Evolutionary conservation across 768 basidiomycete species (phyloP).

Genomic region (Kwoniella pini): DNA sequence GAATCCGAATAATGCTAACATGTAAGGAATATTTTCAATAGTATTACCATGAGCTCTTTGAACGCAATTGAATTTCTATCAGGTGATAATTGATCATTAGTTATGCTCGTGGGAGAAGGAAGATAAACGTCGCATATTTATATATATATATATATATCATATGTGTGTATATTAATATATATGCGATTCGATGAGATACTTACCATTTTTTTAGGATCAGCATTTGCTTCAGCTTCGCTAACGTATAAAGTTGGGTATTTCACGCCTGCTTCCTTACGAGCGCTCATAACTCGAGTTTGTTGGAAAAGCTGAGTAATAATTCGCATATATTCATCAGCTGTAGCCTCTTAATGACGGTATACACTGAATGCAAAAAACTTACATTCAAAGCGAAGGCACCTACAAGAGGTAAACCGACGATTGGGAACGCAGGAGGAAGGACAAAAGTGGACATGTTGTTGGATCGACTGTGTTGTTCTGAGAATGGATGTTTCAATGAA

Average conservation of each 20-base stretch:
- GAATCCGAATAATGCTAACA: conserved; percentile 28
- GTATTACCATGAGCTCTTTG: conserved; percentile 46
- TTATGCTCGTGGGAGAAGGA: not conserved
- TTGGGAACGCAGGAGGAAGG: conserved; percentile 34
- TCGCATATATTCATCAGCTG: not conserved
- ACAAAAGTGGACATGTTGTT: conserved; percentile 1
- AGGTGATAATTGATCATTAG: not conserved
- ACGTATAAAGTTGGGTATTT: conserved; percentile 44
- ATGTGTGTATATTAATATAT: too few relatives aligned
- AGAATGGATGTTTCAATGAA: too few relatives aligned
- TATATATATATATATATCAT: not conserved
- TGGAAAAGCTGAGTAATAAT: conserved; percentile 31
- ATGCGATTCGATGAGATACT: conserved; percentile 14
- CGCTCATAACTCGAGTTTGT: conserved; percentile 14
- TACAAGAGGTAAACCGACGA: conserved; percentile 39
- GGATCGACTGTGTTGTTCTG: too few relatives aligned
- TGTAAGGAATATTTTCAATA: conserved; percentile 36
- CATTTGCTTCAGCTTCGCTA: conserved; percentile 39
- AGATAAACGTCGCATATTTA: not conserved
- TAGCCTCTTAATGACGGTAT: not conserved
- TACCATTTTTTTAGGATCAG: conserved; percentile 38
- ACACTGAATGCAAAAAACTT: conserved; percentile 3
- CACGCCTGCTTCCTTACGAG: conserved; percentile 40
- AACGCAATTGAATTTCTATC: conserved; percentile 38
- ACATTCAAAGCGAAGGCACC: conserved; percentile 32